These are phyloP conservation scores for Porcisia hertigi DNA, from an alignment of 208 protist species.

Conservation along the genomic window DNA sequence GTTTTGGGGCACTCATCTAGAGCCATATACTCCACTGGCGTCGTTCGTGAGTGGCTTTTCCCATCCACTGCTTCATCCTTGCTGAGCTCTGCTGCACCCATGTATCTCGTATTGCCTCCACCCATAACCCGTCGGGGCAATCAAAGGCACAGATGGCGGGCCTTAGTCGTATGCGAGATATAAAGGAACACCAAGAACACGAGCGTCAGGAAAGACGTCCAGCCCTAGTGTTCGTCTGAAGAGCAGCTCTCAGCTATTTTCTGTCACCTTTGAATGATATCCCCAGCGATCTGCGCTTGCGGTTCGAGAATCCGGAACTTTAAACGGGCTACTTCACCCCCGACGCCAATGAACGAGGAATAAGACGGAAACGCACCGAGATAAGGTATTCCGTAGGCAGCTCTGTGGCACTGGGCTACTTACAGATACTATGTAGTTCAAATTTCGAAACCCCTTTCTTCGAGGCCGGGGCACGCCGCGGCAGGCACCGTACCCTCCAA, in stretches of 20 bases:
- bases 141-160: not conserved
- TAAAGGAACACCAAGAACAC: not conserved
- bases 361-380: not conserved
- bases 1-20: not conserved
- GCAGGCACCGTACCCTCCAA: conserved; percentile 13
- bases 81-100: not conserved
- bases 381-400: not conserved
- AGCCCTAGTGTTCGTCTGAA: conserved; percentile 15
- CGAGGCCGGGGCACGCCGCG: not conserved
- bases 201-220: not conserved
- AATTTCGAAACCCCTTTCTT: not conserved
- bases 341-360: conserved; percentile 15
- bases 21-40: not conserved
- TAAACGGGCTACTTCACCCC: conserved; percentile 12
- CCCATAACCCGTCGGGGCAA: not conserved
- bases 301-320: conserved; percentile 14
- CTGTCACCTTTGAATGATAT: conserved; percentile 9
- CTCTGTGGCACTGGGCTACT: not conserved
- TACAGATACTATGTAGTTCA: not conserved
- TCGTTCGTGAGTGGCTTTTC: not conserved
- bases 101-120: not conserved
- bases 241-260: conserved; percentile 16
- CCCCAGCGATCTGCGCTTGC: conserved; percentile 8
- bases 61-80: not conserved
- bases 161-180: not conserved